Conservation (phyloP, 345 rosid genomes). For the Citrus sp. region DNA sequence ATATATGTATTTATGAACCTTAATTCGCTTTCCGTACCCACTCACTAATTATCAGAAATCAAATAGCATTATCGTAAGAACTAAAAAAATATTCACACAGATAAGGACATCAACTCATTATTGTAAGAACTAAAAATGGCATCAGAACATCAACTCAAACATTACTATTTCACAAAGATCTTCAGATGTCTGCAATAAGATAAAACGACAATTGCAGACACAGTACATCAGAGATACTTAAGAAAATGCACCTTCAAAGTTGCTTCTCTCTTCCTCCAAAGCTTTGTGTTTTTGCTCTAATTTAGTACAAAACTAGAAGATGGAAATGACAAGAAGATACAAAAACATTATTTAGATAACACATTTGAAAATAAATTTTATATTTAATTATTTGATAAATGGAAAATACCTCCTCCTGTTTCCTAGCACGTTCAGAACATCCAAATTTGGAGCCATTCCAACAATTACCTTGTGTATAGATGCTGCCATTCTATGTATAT, state of each 20-base stretch:
- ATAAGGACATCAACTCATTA: too few species aligned
- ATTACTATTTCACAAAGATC: neutral
- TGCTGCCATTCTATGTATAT: slow-evolving; percentile 53
- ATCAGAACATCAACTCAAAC: too few species aligned
- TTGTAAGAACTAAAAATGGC: too few species aligned
- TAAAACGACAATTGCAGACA: neutral
- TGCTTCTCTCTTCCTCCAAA: slow-evolving; percentile 73
- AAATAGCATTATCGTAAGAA: too few species aligned
- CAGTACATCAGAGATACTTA: neutral
- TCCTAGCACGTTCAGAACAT: slow-evolving; percentile 75
- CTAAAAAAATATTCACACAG: too few species aligned
- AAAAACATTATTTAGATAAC: neutral
- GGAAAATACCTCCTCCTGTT: slow-evolving; percentile 67
- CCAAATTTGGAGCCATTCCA: slow-evolving; percentile 83
- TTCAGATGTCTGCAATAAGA: neutral
- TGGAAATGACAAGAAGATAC: slow-evolving; percentile 17
- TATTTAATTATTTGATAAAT: slow-evolving; percentile 1
- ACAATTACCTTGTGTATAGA: slow-evolving; percentile 65
- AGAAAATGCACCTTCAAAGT: slow-evolving; percentile 57
- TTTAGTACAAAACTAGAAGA: too few species aligned
- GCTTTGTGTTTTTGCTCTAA: slow-evolving; percentile 81
- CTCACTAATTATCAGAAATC: too few species aligned
- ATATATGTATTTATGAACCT: too few species aligned
- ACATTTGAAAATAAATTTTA: slow-evolving; percentile 6
- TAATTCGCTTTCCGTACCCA: too few species aligned